phyloP scores from a whole-genome alignment of 2,329 filamentous ascomycete genomes.

The Xenoacremonium recifei region DNA sequence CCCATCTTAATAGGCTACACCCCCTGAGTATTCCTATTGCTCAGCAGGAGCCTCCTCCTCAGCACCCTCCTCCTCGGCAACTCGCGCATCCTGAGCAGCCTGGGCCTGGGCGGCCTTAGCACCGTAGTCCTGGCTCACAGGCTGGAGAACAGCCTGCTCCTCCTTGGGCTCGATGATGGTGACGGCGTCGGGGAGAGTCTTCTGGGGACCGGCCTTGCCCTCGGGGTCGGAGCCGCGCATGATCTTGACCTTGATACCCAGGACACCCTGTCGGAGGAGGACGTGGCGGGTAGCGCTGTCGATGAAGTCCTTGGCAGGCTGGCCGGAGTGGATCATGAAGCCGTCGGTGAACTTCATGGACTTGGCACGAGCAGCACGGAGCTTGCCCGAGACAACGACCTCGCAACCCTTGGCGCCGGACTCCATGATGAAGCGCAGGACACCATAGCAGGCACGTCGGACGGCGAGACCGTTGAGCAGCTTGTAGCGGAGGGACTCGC shows the following conservation, averaged over 20 bases:
- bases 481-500: slow-evolving; percentile 99
- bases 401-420: slow-evolving; percentile 99
- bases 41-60: slow-evolving; percentile 52
- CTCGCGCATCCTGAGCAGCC: slow-evolving; percentile 62
- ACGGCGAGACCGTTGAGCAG: slow-evolving; percentile 99
- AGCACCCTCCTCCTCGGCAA: slow-evolving; percentile 57
- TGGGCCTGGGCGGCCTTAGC: slow-evolving; percentile 74
- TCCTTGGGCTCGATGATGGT: slow-evolving; percentile 99
- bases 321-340: slow-evolving; percentile 99
- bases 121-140: slow-evolving; percentile 97
- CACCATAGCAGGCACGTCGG: slow-evolving; percentile 98
- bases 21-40: slow-evolving; percentile 34
- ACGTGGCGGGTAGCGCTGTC: slow-evolving; percentile 98
- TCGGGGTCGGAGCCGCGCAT: slow-evolving; percentile 99
- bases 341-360: slow-evolving; percentile 99
- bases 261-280: slow-evolving; percentile 98
- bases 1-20: slow-evolving; percentile 13
- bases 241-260: slow-evolving; percentile 99
- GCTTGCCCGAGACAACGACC: slow-evolving; percentile 98
- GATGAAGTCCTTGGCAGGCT: slow-evolving; percentile 99
- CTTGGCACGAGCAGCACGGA: slow-evolving; percentile 98
- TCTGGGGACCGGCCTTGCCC: slow-evolving; percentile 97
- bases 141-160: slow-evolving; percentile 91
- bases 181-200: slow-evolving; percentile 96
- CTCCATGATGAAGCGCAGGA: slow-evolving; percentile 99